Conservation (phyloP, 371 early-diverging fungal genomes). For the Globomyces sp. region DNA sequence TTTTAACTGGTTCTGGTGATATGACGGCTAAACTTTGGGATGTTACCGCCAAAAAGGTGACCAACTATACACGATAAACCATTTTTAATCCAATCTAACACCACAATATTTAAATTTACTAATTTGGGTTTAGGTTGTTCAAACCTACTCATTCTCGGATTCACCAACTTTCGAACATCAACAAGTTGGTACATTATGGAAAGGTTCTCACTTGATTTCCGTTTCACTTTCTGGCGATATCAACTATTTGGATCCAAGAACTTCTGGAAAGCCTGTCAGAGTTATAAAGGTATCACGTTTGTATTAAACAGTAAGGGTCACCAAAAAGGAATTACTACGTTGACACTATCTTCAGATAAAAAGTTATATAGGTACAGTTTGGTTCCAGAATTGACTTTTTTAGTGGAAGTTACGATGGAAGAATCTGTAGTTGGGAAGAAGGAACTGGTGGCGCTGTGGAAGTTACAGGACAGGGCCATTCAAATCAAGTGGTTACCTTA, state of each 20-base stretch:
- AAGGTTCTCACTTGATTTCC: constrained; percentile 67
- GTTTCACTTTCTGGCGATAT: constrained; percentile 80
- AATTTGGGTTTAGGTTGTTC: constrained; percentile 9
- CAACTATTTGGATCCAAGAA: constrained; percentile 73
- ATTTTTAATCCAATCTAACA: constrained; percentile 16
- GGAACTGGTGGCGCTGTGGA: constrained; percentile 24
- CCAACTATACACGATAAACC: constrained; percentile 48
- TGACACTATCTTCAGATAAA: constrained; percentile 40
- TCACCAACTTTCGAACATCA: constrained; percentile 61
- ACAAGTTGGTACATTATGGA: constrained; percentile 95
- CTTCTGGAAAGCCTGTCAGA: constrained; percentile 54
- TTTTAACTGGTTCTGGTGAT: constrained; percentile 87
- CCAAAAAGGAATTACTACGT: constrained; percentile 79
- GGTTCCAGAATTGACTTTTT: too few relatives aligned
- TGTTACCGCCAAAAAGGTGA: constrained; percentile 63
- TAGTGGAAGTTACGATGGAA: constrained; percentile 92
- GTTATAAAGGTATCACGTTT: constrained; percentile 48
- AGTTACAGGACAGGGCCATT: constrained; percentile 61
- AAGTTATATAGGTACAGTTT: constrained; percentile 51
- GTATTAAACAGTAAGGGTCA: constrained; percentile 60
- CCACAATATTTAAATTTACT: not conserved
- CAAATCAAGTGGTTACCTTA: constrained; percentile 68
- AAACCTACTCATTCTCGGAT: constrained; percentile 37
- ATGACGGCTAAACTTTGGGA: constrained; percentile 93
- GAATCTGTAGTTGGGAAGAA: constrained; percentile 67